These are phyloP conservation scores for Irpex sp. DNA, from an alignment of 1,284 basidiomycete genomes.

Conservation along the genomic window DNA sequence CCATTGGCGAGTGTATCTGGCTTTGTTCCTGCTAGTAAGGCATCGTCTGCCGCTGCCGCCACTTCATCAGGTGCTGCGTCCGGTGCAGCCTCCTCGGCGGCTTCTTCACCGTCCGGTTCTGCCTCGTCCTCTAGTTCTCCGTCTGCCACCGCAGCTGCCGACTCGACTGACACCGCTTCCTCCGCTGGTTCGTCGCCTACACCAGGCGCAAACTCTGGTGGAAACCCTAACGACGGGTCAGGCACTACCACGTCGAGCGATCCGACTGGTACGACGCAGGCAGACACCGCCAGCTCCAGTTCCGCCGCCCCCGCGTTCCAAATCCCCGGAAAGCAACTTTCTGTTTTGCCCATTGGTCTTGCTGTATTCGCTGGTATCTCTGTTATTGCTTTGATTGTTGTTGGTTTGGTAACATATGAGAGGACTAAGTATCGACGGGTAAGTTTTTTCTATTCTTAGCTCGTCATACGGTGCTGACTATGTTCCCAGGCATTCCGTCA, in stretches of 20 bases:
- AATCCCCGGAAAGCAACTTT: conserved; percentile 67
- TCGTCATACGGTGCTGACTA: background rate
- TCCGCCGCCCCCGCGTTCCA: conserved; percentile 41
- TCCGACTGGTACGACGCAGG: conserved; percentile 29
- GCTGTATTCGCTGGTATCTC: conserved; percentile 80
- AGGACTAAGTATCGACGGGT: conserved; percentile 80
- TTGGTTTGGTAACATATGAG: conserved; percentile 78
- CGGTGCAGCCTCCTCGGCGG: conserved; percentile 1
- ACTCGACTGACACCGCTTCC: conserved; percentile 19
- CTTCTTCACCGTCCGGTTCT: conserved; percentile 3
- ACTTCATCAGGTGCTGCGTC: conserved; percentile 4
- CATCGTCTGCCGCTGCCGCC: background rate
- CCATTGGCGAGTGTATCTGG: background rate
- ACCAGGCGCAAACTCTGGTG: conserved; percentile 30
- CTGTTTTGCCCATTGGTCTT: conserved; percentile 76
- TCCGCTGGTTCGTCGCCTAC: conserved; percentile 19
- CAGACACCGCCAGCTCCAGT: conserved; percentile 38
- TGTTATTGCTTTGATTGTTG: conserved; percentile 73
- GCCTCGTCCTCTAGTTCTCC: conserved; percentile 12
- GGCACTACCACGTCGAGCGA: conserved; percentile 9
- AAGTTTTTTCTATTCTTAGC: background rate
- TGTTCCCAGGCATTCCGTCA: conserved; percentile 64
- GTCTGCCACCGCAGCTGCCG: conserved; percentile 8
- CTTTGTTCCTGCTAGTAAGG: background rate
- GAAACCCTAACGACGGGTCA: conserved; percentile 3